These are phyloP conservation scores for Arabidopsis lyrata DNA, from an alignment of 441 rosid species.

Conservation along the genomic window DNA sequence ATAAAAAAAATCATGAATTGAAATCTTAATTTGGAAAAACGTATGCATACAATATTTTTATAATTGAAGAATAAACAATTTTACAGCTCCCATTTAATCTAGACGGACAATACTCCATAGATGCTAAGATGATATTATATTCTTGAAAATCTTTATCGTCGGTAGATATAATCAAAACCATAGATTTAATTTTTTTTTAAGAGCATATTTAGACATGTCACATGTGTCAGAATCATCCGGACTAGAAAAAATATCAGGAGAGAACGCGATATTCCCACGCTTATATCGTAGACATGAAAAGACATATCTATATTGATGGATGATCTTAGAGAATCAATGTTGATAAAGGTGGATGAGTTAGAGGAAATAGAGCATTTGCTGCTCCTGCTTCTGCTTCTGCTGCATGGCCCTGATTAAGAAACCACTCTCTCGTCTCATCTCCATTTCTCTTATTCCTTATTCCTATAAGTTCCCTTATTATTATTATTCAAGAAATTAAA, in stretches of 20 bases:
- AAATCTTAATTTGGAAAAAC: no score
- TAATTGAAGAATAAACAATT: no score
- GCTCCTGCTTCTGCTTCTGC: slow-evolving; percentile 40
- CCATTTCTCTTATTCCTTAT: slow-evolving; percentile 37
- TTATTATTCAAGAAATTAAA: background rate
- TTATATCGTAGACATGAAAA: slow-evolving; percentile 39
- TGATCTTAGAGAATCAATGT: slow-evolving; percentile 39
- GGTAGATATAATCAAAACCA: slow-evolving; percentile 41
- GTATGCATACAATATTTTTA: no score
- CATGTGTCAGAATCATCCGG: slow-evolving; percentile 36
- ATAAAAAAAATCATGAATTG: no score
- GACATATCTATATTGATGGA: slow-evolving; percentile 36
- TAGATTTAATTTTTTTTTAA: slow-evolving; percentile 14
- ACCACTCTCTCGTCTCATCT: slow-evolving; percentile 41
- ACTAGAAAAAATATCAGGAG: slow-evolving; percentile 44
- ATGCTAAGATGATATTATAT: slow-evolving; percentile 29
- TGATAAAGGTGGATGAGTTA: slow-evolving; percentile 34
- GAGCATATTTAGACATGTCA: slow-evolving; percentile 27
- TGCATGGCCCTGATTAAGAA: slow-evolving; percentile 46
- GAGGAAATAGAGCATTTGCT: slow-evolving; percentile 45
- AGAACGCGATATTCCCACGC: slow-evolving; percentile 48
- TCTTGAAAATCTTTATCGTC: slow-evolving; percentile 38
- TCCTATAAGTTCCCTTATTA: slow-evolving; percentile 23
- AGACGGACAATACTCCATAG: no score
- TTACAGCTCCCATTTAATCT: no score